Base-by-base conservation (phyloP, 306 rosid genomes). In the Vigna angularis region DNA sequence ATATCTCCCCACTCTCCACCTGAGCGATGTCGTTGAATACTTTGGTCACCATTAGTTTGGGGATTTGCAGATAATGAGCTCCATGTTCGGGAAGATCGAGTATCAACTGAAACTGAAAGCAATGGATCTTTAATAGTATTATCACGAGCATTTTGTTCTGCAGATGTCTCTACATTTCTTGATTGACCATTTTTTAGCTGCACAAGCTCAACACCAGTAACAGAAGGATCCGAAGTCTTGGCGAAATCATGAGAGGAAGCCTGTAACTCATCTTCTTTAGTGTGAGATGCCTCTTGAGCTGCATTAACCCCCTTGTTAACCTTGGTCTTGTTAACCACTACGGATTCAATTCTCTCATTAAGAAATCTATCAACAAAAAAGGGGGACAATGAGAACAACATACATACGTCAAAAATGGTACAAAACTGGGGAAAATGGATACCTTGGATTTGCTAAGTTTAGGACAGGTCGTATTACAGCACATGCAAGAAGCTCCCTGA, bases 401-500 rank as follows among this genome's bases (percentile, higher is more conserved):
- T 44, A 40, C 65, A 49, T 52, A 44, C 32, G 5, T 76, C 17
- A 71, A 65, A 52, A 57, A 79, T n/a, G 59, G 75, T 75, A 58
- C 72, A 75, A 80, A 76, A 26, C 20, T 62, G 4, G 47, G 77
- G 67, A 22, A 73, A 72, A 73, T 12, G 47, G 63, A 69, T 78
- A 93, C 99, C 96, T 88, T 69, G 99, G 99, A 88, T 78, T 93
- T 49, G 98, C 99, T 30, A 96, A 83, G 65, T 96, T 93, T 53
- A 96, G 63, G 75, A 96, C 87, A 56, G 99, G 98, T 61, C 99
- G 89, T 83, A 96, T 87, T 70, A 93, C 98, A 81, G 98, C 90
- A 91, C 96, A 90, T 79, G 99, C 93, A 76, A 96, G 93, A 85
- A 96, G 98, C 88, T 96, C 98, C 89, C 97, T 91, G n/a, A 74